Percentiles rank a stretch among this genome's conserved stretches.
These are phyloP conservation scores for Tetradesmus obliquus DNA, from an alignment of 139 green algal species.

Conservation along the genomic window DNA sequence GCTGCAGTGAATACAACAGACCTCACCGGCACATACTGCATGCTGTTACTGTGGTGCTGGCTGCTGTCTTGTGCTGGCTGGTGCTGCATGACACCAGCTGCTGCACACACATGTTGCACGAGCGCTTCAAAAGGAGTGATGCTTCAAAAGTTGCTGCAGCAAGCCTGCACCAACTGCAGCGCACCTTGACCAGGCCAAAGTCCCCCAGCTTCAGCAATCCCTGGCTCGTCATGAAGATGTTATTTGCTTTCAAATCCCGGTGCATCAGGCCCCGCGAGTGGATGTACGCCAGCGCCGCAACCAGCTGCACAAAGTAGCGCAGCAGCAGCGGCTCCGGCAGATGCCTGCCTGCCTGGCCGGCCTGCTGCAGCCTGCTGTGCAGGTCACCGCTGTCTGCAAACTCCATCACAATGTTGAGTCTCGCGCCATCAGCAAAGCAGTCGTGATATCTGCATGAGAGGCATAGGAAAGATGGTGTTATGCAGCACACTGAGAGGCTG, in stretches of 20 bases:
- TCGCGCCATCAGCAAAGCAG: conserved; percentile 20
- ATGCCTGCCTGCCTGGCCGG: conserved; percentile 2
- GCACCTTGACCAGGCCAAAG: conserved; percentile 36
- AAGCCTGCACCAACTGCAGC: not conserved
- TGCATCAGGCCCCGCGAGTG: conserved; percentile 24
- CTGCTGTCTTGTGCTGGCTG: too few species aligned
- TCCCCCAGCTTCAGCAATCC: conserved; percentile 31
- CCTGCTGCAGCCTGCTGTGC: not conserved
- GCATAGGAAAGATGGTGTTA: not conserved
- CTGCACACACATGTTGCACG: too few species aligned
- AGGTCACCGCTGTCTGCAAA: conserved; percentile 35
- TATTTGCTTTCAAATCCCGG: conserved; percentile 22
- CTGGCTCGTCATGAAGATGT: not conserved
- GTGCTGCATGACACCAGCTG: too few species aligned
- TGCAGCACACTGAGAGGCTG: too few species aligned
- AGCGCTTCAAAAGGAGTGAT: too few species aligned
- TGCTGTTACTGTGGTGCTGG: too few species aligned
- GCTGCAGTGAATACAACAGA: too few species aligned
- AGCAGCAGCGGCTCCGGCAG: conserved; percentile 8
- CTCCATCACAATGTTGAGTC: conserved; percentile 30
- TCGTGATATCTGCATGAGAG: conserved; percentile 29
- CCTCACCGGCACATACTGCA: too few species aligned
- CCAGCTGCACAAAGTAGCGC: conserved; percentile 28
- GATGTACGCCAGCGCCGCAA: not conserved
- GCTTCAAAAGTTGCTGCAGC: not conserved